Evolutionary conservation across 2,329 filamentous ascomycete genomes (phyloP).

Genomic region (Exophiala sp.): DNA sequence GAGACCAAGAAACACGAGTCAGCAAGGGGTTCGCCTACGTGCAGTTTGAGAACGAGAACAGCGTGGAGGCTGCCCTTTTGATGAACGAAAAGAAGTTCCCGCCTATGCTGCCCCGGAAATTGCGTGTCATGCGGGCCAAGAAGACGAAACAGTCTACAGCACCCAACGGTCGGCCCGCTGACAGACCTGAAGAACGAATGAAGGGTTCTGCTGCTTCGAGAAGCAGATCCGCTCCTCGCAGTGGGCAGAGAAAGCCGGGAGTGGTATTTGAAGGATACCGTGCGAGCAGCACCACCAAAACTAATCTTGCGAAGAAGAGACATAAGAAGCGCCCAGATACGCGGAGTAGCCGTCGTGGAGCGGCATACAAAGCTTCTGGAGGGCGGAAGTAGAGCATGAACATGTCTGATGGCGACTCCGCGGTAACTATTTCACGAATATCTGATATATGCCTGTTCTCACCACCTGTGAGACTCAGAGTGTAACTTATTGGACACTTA

Average conservation of each 20-base stretch:
- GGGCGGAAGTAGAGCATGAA: conserved; percentile 27
- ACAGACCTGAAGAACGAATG: conserved; percentile 1
- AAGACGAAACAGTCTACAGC: conserved; percentile 35
- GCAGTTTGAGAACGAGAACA: conserved; percentile 85
- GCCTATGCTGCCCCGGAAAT: conserved; percentile 81
- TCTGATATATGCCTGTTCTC: too few relatives aligned
- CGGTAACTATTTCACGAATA: too few relatives aligned
- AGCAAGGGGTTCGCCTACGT: conserved; percentile 98
- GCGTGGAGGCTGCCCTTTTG: conserved; percentile 85
- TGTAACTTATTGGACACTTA: too few relatives aligned
- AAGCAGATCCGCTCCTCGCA: not conserved
- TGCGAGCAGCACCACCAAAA: conserved; percentile 33
- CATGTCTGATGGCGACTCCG: not conserved
- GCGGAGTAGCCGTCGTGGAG: conserved; percentile 42
- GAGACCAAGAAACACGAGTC: conserved; percentile 84
- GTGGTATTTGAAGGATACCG: conserved; percentile 47
- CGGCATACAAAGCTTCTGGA: conserved; percentile 40
- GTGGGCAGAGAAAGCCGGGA: not conserved
- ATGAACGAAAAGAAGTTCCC: conserved; percentile 90
- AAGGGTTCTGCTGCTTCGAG: not conserved
- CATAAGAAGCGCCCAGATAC: conserved; percentile 29
- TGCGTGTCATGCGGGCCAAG: conserved; percentile 85
- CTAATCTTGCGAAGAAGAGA: conserved; percentile 38
- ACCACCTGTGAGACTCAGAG: too few relatives aligned
- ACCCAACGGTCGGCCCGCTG: conserved; percentile 28